These are phyloP conservation scores for Botrytis hyacinthi DNA, from an alignment of 2,329 filamentous ascomycete genomes.

Conservation along the genomic window DNA sequence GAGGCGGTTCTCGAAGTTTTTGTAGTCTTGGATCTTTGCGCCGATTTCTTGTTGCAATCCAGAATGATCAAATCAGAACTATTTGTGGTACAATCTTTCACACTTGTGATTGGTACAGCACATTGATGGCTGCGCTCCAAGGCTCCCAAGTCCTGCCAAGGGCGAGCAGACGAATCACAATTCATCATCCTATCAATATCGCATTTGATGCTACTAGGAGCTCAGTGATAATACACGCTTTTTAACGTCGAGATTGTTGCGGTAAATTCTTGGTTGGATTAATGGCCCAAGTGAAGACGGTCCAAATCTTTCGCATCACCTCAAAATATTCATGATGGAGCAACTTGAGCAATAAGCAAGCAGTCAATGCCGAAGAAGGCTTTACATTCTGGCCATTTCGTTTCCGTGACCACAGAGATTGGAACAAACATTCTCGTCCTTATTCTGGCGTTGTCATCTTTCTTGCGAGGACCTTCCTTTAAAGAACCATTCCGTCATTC, in stretches of 20 bases:
- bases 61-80: conserved; percentile 7
- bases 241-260: not conserved
- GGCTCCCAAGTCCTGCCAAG: not conserved
- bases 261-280: not conserved
- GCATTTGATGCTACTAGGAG: not conserved
- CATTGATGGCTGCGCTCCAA: not conserved
- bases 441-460: not conserved
- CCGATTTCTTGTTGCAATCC: conserved; percentile 7
- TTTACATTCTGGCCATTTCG: not conserved
- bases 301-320: not conserved
- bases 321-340: not conserved
- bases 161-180: not conserved
- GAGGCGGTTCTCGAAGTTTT: not conserved
- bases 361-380: not conserved
- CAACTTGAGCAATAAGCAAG: not conserved
- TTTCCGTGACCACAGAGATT: not conserved
- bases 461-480: not conserved
- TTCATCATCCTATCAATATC: not conserved
- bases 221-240: not conserved
- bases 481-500: not conserved
- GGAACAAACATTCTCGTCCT: not conserved
- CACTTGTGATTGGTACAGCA: conserved; percentile 12
- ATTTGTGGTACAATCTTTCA: not conserved
- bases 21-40: not conserved
- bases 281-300: not conserved